Percentiles rank a stretch among this genome's conserved stretches.
Conservation (phyloP, 78 protist genomes). For the Corallochytrium limacisporum region DNA sequence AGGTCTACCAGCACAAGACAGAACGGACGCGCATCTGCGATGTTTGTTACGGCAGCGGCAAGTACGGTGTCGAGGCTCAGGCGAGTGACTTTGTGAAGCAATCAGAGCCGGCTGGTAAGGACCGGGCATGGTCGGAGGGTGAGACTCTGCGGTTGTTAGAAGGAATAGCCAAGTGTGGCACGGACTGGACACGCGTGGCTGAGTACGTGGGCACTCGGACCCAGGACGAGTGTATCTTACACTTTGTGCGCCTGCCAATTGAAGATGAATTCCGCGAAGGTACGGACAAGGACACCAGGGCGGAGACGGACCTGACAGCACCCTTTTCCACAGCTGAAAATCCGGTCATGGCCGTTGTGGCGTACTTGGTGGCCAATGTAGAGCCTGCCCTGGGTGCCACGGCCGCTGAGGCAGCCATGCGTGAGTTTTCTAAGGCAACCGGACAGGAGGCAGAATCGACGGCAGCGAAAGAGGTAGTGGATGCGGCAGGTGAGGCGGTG, state of each 20-base stretch:
- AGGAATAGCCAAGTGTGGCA: background rate
- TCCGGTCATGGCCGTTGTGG: constrained; percentile 10
- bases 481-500: background rate
- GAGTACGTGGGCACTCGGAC: constrained; percentile 11
- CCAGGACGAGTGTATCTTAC: constrained; percentile 6
- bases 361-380: constrained; percentile 1
- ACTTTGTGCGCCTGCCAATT: constrained; percentile 14
- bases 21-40: background rate
- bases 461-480: background rate
- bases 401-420: background rate
- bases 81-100: too few relatives aligned
- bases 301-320: background rate
- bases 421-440: background rate
- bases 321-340: constrained; percentile 4
- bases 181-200: constrained; percentile 1
- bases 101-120: too few relatives aligned
- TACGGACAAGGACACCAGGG: background rate
- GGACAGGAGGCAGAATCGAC: background rate
- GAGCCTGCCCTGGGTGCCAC: constrained; percentile 19
- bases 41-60: background rate
- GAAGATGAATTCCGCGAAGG: constrained; percentile 1
- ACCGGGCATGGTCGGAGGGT: background rate
- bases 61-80: background rate
- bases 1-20: background rate
- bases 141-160: constrained; percentile 1